Base-by-base conservation (phyloP, 2,329 filamentous ascomycete species). In the Tolypocladium ophioglossoides region DNA sequence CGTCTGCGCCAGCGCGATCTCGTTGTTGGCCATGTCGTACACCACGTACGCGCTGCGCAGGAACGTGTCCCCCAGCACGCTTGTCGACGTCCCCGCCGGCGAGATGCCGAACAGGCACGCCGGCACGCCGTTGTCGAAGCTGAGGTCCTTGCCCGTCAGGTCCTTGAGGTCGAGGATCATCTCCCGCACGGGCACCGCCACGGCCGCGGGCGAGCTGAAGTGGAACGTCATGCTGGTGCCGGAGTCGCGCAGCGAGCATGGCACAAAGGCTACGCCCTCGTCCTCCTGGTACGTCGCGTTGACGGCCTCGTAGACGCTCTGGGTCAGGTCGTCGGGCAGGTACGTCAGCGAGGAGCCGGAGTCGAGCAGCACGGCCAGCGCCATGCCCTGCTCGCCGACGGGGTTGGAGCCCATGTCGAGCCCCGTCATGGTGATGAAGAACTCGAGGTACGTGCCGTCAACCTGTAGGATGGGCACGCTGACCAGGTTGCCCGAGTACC, bases 21-120 rank as follows among this genome's bases (percentile, higher is more conserved):
- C 76, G 65, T 89, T 83, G 66, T 87, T 88, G 32, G 75, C 80
- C 24, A 89, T 73, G 65, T 90, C 86, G 65, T 87, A 90, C 12
- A 91, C 86, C 16, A 89, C 78, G 61, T 91, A 91, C 0, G 86
- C 86, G 38, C 83, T 86, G 50, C 87, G 77, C 53, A 91, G 72
- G 66, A 91, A 91, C 0, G 86, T 87, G 64, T 90, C 87, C 18
- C 87, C 87, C 32, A 91, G 72, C 2, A 89, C 80, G 46, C 78
- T 76, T n/a, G 78, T 78, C 34, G 76, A 73, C 1, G 67, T 59
- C 2, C 75, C 76, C 1, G 83, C 76, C 1, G 84, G 82, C 3
- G 79, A 75, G 57, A 90, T 78, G 54, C 85, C 86, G 62, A 89
- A 87, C 38, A 85, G 73, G 59, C 86, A 90, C 10, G 82, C 79